These are phyloP conservation scores for Biscogniauxia sp. DNA, from an alignment of 2,329 filamentous ascomycete species.

Conservation along the genomic window DNA sequence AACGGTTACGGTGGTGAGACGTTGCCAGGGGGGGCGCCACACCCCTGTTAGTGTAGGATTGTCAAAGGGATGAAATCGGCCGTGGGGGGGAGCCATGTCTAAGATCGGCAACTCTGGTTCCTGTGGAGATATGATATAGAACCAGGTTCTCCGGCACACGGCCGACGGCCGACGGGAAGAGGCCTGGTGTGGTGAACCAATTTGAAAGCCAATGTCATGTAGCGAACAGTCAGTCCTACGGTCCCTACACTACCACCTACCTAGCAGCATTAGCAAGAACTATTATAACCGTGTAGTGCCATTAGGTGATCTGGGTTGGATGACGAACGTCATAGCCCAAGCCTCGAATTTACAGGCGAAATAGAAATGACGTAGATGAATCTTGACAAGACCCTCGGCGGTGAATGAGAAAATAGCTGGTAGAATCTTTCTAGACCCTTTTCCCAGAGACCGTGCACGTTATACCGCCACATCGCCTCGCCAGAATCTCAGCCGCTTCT, in stretches of 20 bases:
- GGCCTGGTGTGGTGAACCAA: not conserved
- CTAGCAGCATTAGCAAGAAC: not conserved
- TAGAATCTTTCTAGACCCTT: not conserved
- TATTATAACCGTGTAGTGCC: not conserved
- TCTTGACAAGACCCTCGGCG: not conserved
- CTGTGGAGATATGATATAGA: not conserved
- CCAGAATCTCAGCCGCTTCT: not conserved
- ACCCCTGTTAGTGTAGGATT: not conserved
- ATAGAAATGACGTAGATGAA: not conserved
- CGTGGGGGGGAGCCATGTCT: not conserved
- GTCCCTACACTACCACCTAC: too few species aligned
- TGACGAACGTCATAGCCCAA: not conserved
- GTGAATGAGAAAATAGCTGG: not conserved
- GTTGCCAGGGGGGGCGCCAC: not conserved
- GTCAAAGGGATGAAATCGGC: not conserved
- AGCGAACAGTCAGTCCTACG: not conserved
- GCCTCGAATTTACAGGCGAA: not conserved
- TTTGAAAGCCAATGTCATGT: not conserved
- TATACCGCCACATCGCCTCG: not conserved
- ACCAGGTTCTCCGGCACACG: not conserved
- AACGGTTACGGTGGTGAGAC: not conserved
- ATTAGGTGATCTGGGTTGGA: not conserved
- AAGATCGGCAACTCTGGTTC: not conserved
- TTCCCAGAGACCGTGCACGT: not conserved
- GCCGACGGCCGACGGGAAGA: not conserved